Evolutionary conservation across 768 basidiomycete genomes (phyloP), one percentile per base, ranked within the genome.

Genomic region (Lactifluus rugatus): DNA sequence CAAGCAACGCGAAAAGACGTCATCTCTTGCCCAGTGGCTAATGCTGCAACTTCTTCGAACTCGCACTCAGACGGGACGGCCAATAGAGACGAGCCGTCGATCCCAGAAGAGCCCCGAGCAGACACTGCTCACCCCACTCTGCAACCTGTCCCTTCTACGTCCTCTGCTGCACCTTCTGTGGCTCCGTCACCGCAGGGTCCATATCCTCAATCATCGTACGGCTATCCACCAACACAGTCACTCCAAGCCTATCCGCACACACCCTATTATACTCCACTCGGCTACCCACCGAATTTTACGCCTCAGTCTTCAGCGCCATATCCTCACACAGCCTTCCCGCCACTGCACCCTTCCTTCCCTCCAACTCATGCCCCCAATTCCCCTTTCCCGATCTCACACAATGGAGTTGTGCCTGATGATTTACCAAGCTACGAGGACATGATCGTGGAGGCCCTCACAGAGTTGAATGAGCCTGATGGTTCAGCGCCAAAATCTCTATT

Each of bases 381-480:
- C 19, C 62, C 64, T 62, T 34, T 60, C 68, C 36, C 60, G 39
- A 36, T 57, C 51, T 62, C 65, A 41, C 64, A 62, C 7, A 69
- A 59, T 23, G 57, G 66, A 51, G 52, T 54, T 54, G 28, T 52
- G 19, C 11, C 69, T 0, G 78, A 77, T n/a, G 80, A 89, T 64
- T 75, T 93, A 49, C 90, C 90, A 7, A 87, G 85, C 62, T 93
- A 93, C 57, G 90, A 93, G 66, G 90, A 93, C 61, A 93, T 93
- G 91, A 87, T 93, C 17, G 87, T 85, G 11, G 86, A 88, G 66
- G 89, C 89, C 0, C 72, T 93, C 25, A 70, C 74, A 14, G 85
- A 84, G 55, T 76, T 80, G 44, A 74, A 72, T 7, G 87, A 89
- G 57, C 75, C 82, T 1, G 87, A 93, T 47, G 91, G 91, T 17